Evolutionary conservation across 768 basidiomycete genomes (phyloP).

Genomic region (Suillus weaverae): DNA sequence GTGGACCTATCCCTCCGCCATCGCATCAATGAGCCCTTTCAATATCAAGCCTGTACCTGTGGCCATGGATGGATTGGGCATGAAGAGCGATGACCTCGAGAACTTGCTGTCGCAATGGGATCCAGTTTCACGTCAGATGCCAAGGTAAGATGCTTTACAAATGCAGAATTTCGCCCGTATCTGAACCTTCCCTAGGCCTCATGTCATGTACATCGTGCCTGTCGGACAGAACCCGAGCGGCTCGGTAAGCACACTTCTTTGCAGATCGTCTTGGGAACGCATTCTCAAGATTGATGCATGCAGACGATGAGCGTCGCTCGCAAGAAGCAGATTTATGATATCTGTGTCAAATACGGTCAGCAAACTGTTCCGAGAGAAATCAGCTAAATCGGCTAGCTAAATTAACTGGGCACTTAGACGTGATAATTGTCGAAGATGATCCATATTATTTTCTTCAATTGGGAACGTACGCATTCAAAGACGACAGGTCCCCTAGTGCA

Average conservation of each 20-base stretch:
- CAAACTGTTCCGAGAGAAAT: background rate
- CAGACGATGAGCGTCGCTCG: conserved; percentile 62
- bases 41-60: conserved; percentile 53
- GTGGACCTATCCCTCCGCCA: conserved; percentile 74
- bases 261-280: background rate
- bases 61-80: conserved; percentile 68
- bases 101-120: conserved; percentile 68
- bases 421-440: conserved; percentile 83
- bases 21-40: conserved; percentile 32
- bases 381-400: background rate
- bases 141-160: conserved; percentile 42
- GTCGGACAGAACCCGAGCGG: conserved; percentile 88
- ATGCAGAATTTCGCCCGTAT: background rate
- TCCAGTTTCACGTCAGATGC: conserved; percentile 50
- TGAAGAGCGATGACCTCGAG: conserved; percentile 62
- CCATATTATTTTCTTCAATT: conserved; percentile 79
- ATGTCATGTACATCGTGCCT: conserved; percentile 73
- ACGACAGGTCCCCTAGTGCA: conserved; percentile 24
- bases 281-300: conserved; percentile 2
- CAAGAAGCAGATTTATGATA: conserved; percentile 79
- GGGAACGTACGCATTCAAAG: conserved; percentile 51
- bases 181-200: conserved; percentile 47
- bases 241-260: conserved; percentile 41
- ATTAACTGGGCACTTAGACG: conserved; percentile 38
- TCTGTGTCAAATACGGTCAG: conserved; percentile 78